Base-by-base conservation (phyloP, 2,329 filamentous ascomycete genomes). In the Talaromyces sp. region DNA sequence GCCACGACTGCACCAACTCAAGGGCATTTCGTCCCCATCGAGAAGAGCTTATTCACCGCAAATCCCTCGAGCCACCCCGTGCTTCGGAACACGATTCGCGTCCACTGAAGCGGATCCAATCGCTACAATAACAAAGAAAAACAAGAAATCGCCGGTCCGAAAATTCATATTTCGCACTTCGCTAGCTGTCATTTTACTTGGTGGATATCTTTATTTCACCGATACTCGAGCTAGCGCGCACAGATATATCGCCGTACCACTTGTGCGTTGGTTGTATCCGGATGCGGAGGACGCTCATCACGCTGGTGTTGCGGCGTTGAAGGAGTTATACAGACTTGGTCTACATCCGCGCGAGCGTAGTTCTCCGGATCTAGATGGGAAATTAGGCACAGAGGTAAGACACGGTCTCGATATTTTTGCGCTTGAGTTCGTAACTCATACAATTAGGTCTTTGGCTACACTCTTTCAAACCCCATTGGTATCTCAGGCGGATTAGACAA, bases 401-500 rank as follows among this genome's bases (percentile, higher is more conserved):
- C 8, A 4, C 37, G 19, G 5, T 35, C 1, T 13, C 1, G 13
- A 24, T 7, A 39, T 3, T 14, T 14, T 54, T 10, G 19, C 1
- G 10, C 33, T 22, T 31, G 27, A 9, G 19, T 22, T 39, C 52
- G 1, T 31, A 8, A n/a, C 52, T 64, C 8, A 52, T 35, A 35
- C 27, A 35, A 39, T 27, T 66, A 81, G 75, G 88, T 98, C 22
- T 97, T 96, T 75, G 92, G 90, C 41, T 86, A 90, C 67, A 84
- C 81, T 3, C 80, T 99, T 56, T 83, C 86, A 72, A 98, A 97
- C 78, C 95, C 95, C 1, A 88, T 99, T 72, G 95, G 90, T 64
- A 97, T 96, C 68, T 96, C 92, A n/a, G 95, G 92, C 5, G 95
- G 95, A 10, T 87, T 99, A 50, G 95, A 98, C 82, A 98, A 99